Percentiles rank a stretch among this genome's conserved stretches.
phyloP scores from a whole-genome alignment of 371 early-diverging fungal species.

The Chytridium lagenaria region DNA sequence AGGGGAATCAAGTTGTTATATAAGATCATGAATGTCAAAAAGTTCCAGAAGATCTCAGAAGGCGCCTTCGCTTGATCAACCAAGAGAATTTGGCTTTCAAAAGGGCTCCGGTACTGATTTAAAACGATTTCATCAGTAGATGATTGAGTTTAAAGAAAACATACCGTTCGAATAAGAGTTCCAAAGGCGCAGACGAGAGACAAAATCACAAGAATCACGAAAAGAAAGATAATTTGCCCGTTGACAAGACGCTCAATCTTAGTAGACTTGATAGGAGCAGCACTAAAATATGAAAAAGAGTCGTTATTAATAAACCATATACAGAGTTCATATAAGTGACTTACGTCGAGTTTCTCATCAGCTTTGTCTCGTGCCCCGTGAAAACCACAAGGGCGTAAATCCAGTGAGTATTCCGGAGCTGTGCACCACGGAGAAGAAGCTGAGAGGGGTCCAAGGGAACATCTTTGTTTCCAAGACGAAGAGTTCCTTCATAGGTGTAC shows the following conservation, averaged over 20 bases:
- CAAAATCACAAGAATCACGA: slow-evolving; percentile 80
- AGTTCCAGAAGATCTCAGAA: slow-evolving; percentile 45
- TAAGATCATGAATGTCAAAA: slow-evolving; percentile 77
- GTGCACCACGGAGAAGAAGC: slow-evolving; percentile 67
- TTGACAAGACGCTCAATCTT: slow-evolving; percentile 88
- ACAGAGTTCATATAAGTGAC: not conserved
- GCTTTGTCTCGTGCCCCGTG: slow-evolving; percentile 81
- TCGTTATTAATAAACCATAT: not conserved
- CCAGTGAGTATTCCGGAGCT: slow-evolving; percentile 77
- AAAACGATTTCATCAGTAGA: not conserved
- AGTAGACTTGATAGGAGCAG: slow-evolving; percentile 73
- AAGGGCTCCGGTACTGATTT: slow-evolving; percentile 23
- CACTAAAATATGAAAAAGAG: too few species aligned
- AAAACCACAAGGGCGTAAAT: slow-evolving; percentile 77
- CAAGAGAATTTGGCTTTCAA: slow-evolving; percentile 27
- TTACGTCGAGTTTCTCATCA: slow-evolving; percentile 69
- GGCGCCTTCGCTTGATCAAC: slow-evolving; percentile 14
- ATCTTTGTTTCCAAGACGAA: slow-evolving; percentile 45
- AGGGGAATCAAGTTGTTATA: slow-evolving; percentile 83
- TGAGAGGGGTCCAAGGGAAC: slow-evolving; percentile 55
- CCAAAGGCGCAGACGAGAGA: slow-evolving; percentile 76
- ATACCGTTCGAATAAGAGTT: slow-evolving; percentile 38
- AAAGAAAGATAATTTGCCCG: slow-evolving; percentile 89
- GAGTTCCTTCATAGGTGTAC: slow-evolving; percentile 57
- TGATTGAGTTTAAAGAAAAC: not conserved